Conservation (phyloP, 148 eudicot species). For the Chenopodium album region DNA sequence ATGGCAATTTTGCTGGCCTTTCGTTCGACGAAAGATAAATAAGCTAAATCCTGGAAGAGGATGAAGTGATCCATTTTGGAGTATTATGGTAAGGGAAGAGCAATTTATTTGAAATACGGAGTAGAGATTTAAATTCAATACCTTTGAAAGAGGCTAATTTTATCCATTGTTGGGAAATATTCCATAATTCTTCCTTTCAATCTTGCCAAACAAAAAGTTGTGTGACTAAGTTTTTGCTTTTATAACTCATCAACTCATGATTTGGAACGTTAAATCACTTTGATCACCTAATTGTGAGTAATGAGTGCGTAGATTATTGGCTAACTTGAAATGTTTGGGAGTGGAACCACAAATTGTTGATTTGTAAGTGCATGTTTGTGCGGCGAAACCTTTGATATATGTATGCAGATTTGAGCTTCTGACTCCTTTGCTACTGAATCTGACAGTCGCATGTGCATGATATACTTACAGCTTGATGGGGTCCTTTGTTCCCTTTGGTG, state of each 20-base stretch:
- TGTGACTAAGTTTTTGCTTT: background rate
- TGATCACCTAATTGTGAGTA: background rate
- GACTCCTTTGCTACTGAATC: constrained; percentile 31
- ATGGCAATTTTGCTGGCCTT: background rate
- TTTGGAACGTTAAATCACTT: background rate
- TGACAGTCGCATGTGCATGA: constrained; percentile 45
- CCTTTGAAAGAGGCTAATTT: background rate
- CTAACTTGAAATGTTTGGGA: background rate
- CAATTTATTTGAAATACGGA: no score
- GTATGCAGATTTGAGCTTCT: constrained; percentile 26
- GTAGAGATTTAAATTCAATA: background rate
- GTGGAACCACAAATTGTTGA: background rate
- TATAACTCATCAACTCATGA: background rate
- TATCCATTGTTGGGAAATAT: background rate
- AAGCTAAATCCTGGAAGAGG: background rate
- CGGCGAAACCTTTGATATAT: background rate
- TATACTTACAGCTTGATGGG: constrained; percentile 77
- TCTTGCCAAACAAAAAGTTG: no score
- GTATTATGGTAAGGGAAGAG: background rate
- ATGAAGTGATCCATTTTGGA: background rate
- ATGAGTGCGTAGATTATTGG: background rate
- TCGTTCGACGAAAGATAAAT: background rate
- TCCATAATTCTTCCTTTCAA: no score
- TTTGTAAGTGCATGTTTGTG: background rate
- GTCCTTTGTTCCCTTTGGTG: constrained; percentile 98